Conservation (phyloP, 495 filamentous ascomycete genomes). For the Friedmanniomyces simplex region DNA sequence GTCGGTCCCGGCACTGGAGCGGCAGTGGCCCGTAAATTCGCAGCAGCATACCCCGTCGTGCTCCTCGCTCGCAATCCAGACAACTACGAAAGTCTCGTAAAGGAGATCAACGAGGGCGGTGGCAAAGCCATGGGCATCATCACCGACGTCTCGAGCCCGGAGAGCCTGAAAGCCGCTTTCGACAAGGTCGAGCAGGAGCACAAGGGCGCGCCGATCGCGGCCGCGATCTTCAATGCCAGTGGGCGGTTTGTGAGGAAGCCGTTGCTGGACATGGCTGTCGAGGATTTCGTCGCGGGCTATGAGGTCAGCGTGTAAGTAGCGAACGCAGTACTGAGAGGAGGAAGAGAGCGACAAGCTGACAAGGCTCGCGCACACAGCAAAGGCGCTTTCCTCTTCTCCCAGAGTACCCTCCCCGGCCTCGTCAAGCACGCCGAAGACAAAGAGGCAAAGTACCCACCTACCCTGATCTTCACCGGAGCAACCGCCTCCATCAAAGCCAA, state of each 20-base stretch:
- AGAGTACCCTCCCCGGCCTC: conserved; percentile 61
- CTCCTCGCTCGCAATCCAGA: conserved; percentile 60
- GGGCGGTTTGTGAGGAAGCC: conserved; percentile 63
- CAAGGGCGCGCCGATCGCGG: conserved; percentile 32
- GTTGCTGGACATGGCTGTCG: conserved; percentile 61
- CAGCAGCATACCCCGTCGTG: conserved; percentile 60
- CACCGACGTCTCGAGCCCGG: conserved; percentile 56
- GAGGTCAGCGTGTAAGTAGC: conserved; percentile 50
- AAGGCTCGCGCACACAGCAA: conserved; percentile 13
- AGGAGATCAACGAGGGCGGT: conserved; percentile 59
- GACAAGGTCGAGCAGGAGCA: conserved; percentile 52
- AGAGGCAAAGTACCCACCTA: conserved; percentile 51
- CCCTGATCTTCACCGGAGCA: conserved; percentile 80
- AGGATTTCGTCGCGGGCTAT: conserved; percentile 51
- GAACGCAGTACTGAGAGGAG: neutral
- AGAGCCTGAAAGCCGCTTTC: conserved; percentile 56
- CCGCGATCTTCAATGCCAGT: conserved; percentile 75
- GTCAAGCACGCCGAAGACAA: conserved; percentile 43
- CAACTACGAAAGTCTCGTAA: conserved; percentile 56
- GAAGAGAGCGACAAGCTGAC: neutral
- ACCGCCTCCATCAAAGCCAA: conserved; percentile 72
- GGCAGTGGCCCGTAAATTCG: conserved; percentile 57
- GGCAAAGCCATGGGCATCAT: conserved; percentile 68
- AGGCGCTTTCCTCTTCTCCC: conserved; percentile 71
- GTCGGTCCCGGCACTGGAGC: conserved; percentile 61